Conservation (phyloP, 257 asterid genomes). For the Marsdenia floribunda region DNA sequence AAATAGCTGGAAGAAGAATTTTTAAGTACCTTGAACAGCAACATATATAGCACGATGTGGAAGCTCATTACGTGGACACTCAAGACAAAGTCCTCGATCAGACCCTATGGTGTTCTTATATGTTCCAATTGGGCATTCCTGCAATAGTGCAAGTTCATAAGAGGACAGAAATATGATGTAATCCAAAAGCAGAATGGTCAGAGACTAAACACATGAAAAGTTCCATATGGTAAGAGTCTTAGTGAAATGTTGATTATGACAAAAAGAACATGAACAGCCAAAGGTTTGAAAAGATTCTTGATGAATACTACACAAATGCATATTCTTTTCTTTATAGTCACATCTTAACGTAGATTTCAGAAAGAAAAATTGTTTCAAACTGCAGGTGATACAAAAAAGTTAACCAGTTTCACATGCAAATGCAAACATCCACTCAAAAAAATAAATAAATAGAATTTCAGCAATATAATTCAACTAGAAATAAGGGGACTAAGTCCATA, state of each 20-base stretch:
- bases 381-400: background rate
- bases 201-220: background rate
- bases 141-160: conserved; percentile 25
- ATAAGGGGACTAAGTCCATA: background rate
- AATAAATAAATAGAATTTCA: no score
- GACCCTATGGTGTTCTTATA: conserved; percentile 78
- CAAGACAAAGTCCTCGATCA: conserved; percentile 49
- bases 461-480: background rate
- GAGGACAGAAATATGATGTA: conserved; percentile 1
- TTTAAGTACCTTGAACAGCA: conserved; percentile 58
- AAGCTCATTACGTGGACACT: conserved; percentile 65
- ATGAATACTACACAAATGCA: background rate
- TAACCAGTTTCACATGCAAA: background rate
- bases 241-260: background rate
- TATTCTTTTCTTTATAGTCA: background rate
- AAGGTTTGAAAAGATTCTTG: background rate
- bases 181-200: background rate
- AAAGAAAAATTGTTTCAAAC: background rate
- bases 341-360: background rate
- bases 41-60: conserved; percentile 65
- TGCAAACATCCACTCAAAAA: background rate
- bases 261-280: background rate
- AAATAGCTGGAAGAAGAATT: conserved; percentile 1
- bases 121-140: conserved; percentile 95
- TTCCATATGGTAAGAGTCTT: background rate